These are phyloP conservation scores for Vitis hybrid DNA, from an alignment of 177 flowering plant genomes.

Conservation along the genomic window DNA sequence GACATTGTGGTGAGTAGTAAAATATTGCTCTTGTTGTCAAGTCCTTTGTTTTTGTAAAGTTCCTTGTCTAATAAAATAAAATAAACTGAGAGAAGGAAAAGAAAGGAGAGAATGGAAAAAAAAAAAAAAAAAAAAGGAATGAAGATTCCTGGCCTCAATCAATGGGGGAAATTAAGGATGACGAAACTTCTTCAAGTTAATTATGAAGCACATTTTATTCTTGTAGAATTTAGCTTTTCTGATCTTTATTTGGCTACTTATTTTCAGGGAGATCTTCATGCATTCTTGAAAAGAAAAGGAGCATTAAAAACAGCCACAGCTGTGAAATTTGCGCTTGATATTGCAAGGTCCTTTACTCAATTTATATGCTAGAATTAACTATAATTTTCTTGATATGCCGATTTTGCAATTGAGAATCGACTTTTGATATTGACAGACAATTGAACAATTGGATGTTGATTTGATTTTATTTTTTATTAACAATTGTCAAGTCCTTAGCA, in stretches of 20 bases:
- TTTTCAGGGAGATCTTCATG: conserved; percentile 82
- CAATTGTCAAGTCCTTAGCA: not conserved
- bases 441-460: not conserved
- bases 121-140: too few relatives aligned
- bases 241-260: not conserved
- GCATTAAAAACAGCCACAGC: conserved; percentile 63
- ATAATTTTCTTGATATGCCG: not conserved
- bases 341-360: conserved; percentile 64
- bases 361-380: not conserved
- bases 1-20: too few relatives aligned
- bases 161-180: not conserved
- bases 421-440: not conserved
- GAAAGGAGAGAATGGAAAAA: not conserved
- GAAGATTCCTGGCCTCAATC: not conserved
- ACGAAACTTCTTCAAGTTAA: not conserved
- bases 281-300: conserved; percentile 64
- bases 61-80: too few relatives aligned
- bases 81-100: not conserved
- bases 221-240: not conserved
- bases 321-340: conserved; percentile 83
- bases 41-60: too few relatives aligned
- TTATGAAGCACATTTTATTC: not conserved
- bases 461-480: not conserved
- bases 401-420: not conserved
- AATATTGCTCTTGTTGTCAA: too few relatives aligned